Base-by-base conservation (phyloP, 1,139 yeast genomes). In the Barnettozyma hawaiiensis region DNA sequence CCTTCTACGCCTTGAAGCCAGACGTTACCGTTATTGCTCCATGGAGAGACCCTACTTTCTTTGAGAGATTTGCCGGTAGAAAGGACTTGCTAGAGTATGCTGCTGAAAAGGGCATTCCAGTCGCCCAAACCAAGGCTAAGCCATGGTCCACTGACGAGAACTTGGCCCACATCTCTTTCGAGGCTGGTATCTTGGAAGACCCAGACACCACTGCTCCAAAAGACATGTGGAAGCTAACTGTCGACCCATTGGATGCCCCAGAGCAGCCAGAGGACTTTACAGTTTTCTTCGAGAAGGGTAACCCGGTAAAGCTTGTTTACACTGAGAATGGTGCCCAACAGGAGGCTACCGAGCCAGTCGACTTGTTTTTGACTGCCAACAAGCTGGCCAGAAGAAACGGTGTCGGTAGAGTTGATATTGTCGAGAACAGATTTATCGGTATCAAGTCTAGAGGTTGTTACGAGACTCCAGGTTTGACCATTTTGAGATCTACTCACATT, bases 61-160 rank as follows among this genome's bases (percentile, higher is more conserved):
- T 87, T 73, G 81, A 87, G 70, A 81, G 96, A 72, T 92, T 92
- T 65, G 97, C 95, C 40, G 98, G 98, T 60, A 89, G 98, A 78
- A 85, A 86, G 59, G 98, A 87, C 65, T 75, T 92, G 63, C 77
- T 92, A 60, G 96, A 86, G 37, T 92, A 92, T 65, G 96, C 98
- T 52, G 92, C 86, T 47, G 76, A 76, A 56, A 90, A 92, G 76
- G 79, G 77, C 54, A 92, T 92, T 57, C 96, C 95, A 51, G 98
- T 92, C 48, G 76, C 95, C 44, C 98, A 92, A 74, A 92, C 98
- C 55, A 87, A 89, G 70, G 89, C 97, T 52, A 92, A 92, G 75
- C 98, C 98, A 55, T 92, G 98, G 98, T 90, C 97, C 21, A 94
- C 97, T 49, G 98, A 92, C 65, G 98, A 92, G 74, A 92, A 92